These are phyloP conservation scores for Solanum corneliomulleri DNA, from an alignment of 257 asterid genomes.

Conservation along the genomic window DNA sequence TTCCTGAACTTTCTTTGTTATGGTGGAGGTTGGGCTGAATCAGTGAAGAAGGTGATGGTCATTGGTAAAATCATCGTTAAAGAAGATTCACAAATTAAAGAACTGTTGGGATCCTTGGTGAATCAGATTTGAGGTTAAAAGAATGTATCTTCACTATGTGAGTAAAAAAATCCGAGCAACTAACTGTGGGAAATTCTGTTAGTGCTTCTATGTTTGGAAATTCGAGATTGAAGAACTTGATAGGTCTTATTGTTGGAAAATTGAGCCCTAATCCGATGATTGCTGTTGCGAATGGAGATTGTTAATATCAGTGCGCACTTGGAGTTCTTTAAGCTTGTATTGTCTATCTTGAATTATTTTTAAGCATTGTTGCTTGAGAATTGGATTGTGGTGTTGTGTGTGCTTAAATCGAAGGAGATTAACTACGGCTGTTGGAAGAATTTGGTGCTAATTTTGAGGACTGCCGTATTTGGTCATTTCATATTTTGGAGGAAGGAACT, in stretches of 20 bases:
- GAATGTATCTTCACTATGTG: neutral
- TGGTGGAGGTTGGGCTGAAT: neutral
- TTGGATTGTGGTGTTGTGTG: neutral
- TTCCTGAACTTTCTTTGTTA: neutral
- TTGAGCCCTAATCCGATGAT: neutral
- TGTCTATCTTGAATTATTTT: neutral
- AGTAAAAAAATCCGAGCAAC: neutral
- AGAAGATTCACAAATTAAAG: neutral
- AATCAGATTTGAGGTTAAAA: neutral
- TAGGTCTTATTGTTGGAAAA: neutral
- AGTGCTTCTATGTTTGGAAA: neutral
- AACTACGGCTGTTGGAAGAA: neutral
- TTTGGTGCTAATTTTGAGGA: neutral
- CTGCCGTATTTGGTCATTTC: neutral
- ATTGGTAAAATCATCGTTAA: neutral
- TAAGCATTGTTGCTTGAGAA: neutral
- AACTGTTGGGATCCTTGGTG: neutral
- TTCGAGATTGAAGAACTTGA: neutral
- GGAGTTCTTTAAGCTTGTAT: neutral
- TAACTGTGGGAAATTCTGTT: neutral
- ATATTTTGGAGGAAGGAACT: neutral
- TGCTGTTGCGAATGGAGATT: neutral
- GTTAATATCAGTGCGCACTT: neutral
- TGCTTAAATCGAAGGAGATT: neutral
- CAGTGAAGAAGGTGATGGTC: neutral